Base-by-base conservation (phyloP, 1,139 yeast genomes). In the Saccharomyces hybrid region DNA sequence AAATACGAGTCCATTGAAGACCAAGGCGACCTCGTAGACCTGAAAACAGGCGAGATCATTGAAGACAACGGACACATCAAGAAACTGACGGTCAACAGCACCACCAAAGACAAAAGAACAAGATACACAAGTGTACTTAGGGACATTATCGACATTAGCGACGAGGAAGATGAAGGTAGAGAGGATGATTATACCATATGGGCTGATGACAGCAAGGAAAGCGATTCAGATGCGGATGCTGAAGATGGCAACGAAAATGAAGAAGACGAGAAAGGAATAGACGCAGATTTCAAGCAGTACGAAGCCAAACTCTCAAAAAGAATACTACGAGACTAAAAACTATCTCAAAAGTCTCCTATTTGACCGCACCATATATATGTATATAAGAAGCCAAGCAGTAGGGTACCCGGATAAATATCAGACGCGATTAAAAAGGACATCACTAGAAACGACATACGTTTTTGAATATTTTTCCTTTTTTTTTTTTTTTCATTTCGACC, bases 11-110 rank as follows among this genome's bases (percentile, higher is more conserved):
- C 68, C 2, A 69, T 79, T n/a, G 78, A 76, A 51, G 81, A 78
- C 58, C 83, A 81, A 57, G 85, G 88, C 52, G 91, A 86, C 65
- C 77, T 83, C 31, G 73, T 86, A n/a, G 88, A 86, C 63, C 64
- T 86, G 29, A 64, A 66, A 3, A 80, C 88, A 0, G 89, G 90
- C 1, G 73, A 76, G 52, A 78, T 86, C 5, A 66, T 81, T 2
- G 77, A 73, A 16, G 88, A 86, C 61, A 78, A 79, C 55, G 93
- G 93, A 1, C 93, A 86, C 66, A 61, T 86, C 27, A 69, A 77
- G 52, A 60, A 62, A 5, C 50, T 67, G 29, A 52, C 54, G 27
- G 48, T 48, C 6, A 57, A 51, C 27, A 26, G 9, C 9, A 49
- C 34, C 2, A 49, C 29, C n/a, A 41, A 46, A 2, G 46, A 49